These are phyloP conservation scores for Salisapilia sapeloensis DNA, from an alignment of 352 stramenopile species.

Conservation along the genomic window DNA sequence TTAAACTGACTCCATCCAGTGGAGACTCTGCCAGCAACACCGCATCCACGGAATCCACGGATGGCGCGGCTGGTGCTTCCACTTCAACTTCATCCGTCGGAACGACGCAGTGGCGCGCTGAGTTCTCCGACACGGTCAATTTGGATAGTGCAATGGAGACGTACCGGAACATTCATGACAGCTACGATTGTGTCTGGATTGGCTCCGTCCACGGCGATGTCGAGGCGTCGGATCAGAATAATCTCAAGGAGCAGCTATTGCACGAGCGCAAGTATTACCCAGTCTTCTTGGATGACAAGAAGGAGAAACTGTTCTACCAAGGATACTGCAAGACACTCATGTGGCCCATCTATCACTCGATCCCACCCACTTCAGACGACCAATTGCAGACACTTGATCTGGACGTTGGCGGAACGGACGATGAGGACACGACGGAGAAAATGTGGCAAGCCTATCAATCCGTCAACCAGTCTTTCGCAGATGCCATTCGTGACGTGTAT, in stretches of 20 bases:
- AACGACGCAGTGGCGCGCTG: slow-evolving; percentile 66
- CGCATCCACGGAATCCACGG: slow-evolving; percentile 61
- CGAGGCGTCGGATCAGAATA: slow-evolving; percentile 64
- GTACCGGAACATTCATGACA: slow-evolving; percentile 58
- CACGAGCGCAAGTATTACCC: slow-evolving; percentile 83
- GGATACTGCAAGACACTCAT: slow-evolving; percentile 85
- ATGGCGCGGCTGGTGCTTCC: no score
- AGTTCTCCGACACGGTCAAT: slow-evolving; percentile 55
- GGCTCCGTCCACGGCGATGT: slow-evolving; percentile 67
- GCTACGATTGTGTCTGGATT: slow-evolving; percentile 74
- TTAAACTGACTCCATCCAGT: no score
- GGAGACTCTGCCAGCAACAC: no score
- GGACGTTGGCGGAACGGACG: slow-evolving; percentile 12
- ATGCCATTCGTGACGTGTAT: slow-evolving; percentile 76
- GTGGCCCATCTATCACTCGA: slow-evolving; percentile 85
- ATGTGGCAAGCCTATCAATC: slow-evolving; percentile 85
- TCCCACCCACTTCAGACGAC: slow-evolving; percentile 58
- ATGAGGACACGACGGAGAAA: slow-evolving; percentile 59
- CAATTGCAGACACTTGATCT: slow-evolving; percentile 48
- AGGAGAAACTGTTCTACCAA: slow-evolving; percentile 79
- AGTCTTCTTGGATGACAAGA: slow-evolving; percentile 78
- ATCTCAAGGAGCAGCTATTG: slow-evolving; percentile 72
- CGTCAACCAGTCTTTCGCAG: slow-evolving; percentile 73
- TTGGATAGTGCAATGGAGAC: slow-evolving; percentile 64
- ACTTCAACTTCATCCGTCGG: no score